Base-by-base conservation (phyloP, 257 asterid genomes). In the Penstemon newberryi region DNA sequence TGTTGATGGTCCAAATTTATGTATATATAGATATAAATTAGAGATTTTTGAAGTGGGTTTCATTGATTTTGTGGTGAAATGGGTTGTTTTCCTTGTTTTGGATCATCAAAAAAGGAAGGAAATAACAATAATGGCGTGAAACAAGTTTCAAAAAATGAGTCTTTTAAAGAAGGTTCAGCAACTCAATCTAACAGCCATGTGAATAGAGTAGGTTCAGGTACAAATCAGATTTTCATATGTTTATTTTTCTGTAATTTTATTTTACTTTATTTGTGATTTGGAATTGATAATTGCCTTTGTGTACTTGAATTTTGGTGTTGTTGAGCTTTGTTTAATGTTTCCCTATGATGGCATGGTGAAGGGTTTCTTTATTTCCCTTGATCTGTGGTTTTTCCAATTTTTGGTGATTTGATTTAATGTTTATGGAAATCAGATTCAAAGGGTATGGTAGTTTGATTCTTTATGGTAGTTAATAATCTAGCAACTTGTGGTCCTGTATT, bases 21-120 rank as follows among this genome's bases (percentile, higher is more conserved):
- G 65, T 59, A 70, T 60, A 73, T 65, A 56, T 43, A 63, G 37
- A 67, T 73, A 73, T 55, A 63, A 66, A 37, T 60, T 51, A 42
- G 77, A 54, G 76, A 77, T 69, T 56, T 71, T 76, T 70, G 78
- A 60, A 75, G 85, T 75, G 83, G 82, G 82, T 79, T 75, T 75
- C 50, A 5, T 59, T 77, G 72, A 73, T 71, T 76, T 63, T 76
- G 70, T 71, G 80, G 68, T 74, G 82, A 79, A 65, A 84, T 84
- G 96, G 98, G 95, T 80, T 89, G 96, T 83, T 85, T 89, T 61
- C 88, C 96, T 43, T 91, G 98, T 79, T 84, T 89, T 81, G 86
- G 86, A 85, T 89, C 98, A 80, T 85, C 95, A 70, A 70, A 79
- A 49, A 79, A 82, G 74, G 83, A 70, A 71, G 85, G 72, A 52